Base-by-base conservation (phyloP, 495 filamentous ascomycete species). In the Chlorociboria aeruginascens region DNA sequence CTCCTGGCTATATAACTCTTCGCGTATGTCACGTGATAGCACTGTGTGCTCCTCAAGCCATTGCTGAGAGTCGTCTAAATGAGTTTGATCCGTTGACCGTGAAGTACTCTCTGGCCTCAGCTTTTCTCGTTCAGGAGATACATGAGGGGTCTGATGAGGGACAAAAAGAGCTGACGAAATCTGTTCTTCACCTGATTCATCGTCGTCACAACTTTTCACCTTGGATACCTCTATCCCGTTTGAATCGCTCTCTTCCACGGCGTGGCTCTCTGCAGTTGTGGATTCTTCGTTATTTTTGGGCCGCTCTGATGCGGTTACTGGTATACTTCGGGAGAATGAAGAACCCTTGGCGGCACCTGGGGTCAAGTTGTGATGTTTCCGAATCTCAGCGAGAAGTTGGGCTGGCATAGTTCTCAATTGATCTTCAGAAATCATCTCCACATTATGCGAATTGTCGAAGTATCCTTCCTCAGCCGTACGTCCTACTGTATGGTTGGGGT, bases 151-250 rank as follows among this genome's bases (percentile, higher is more conserved):
- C 65, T 85, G 79, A 68, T 97, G 92, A 14, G 92, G 92, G 53
- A 92, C 77, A 63, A 97, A 98, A 44, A 95, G 71, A 9, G 90
- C 90, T 35, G 90, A 96, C 8, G 85, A 89, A 40, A 98, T 96
- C 62, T 95, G 86, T 59, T 97, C 92, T 61, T 89, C 79, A 17
- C 85, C 85, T 36, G 86, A 89, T 45, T 92, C 87, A 25, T 95
- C 86, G 44, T 63, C 65, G 61, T 71, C 70, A 14, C 49, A 45
- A 14, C 48, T 52, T 36, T 52, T 55, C 12, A 43, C 49, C 1
- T 40, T 38, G 32, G 46, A 38, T 10, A 42, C 29, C 14, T 55
- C 52, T 14, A 35, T 12, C n/a, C 43, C 45, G 11, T 50, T 46
- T 30, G 38, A 31, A 10, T 42, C 32, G 10, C 16, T 32, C 3